These are phyloP conservation scores for Solanum aculeatissimum DNA, from an alignment of 305 asterid species.

Conservation along the genomic window DNA sequence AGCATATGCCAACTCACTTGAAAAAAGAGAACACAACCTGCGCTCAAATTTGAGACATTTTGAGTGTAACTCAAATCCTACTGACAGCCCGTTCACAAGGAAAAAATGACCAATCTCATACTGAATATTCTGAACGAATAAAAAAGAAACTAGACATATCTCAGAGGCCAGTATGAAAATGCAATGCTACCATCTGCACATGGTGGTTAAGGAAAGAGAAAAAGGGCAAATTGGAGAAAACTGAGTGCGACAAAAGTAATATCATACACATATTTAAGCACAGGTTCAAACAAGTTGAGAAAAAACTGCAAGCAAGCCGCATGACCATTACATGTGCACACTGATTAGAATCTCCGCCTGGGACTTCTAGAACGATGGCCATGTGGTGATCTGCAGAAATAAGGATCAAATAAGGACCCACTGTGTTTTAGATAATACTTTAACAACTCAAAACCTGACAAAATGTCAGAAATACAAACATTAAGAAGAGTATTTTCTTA, in stretches of 20 bases:
- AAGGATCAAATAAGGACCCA: neutral
- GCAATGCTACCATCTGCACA: neutral
- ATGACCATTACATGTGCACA: neutral
- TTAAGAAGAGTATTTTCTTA: neutral
- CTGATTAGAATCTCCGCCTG: slow-evolving; percentile 57
- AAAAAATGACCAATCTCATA: neutral
- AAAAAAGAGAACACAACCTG: neutral
- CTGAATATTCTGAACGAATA: neutral
- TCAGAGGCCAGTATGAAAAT: neutral
- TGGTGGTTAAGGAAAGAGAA: neutral
- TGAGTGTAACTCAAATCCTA: neutral
- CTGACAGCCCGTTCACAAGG: neutral
- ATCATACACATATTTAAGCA: neutral
- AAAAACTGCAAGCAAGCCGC: neutral
- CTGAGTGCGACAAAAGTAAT: neutral
- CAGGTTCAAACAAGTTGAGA: neutral
- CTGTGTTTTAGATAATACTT: neutral
- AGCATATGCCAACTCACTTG: neutral
- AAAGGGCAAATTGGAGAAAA: neutral
- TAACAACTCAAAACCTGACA: neutral
- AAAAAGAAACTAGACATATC: neutral
- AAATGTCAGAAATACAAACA: neutral
- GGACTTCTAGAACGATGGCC: slow-evolving; percentile 94
- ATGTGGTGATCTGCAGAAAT: slow-evolving; percentile 65
- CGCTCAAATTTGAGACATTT: neutral